Evolutionary conservation across 2,329 filamentous ascomycete genomes (phyloP).

Genomic region (Fusarium piperis): DNA sequence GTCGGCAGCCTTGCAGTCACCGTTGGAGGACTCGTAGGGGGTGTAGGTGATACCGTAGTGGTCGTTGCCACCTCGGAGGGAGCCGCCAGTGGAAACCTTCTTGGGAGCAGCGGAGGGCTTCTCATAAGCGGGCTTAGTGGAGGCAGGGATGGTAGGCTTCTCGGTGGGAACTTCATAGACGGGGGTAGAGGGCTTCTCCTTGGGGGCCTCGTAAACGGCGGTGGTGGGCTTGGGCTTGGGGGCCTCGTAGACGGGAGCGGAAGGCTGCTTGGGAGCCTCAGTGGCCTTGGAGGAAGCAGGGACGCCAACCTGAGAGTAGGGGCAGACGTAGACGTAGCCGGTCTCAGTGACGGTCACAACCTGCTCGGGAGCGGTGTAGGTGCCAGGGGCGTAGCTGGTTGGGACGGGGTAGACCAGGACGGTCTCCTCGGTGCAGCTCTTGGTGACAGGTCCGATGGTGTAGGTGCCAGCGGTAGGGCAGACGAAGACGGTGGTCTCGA

Average conservation of each 20-base stretch:
- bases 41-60: conserved; percentile 85
- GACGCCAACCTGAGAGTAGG: conserved; percentile 61
- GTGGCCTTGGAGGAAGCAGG: conserved; percentile 41
- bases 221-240: conserved; percentile 15
- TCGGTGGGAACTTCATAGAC: conserved; percentile 23
- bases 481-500: conserved; percentile 75
- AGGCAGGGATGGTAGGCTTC: conserved; percentile 7
- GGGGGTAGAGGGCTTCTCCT: conserved; percentile 29
- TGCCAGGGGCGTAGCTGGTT: conserved; percentile 72
- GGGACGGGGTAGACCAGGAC: conserved; percentile 73
- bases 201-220: conserved; percentile 32
- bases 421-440: conserved; percentile 63
- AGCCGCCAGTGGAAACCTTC: conserved; percentile 40
- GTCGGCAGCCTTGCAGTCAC: conserved; percentile 71
- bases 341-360: conserved; percentile 76
- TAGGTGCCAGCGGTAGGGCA: conserved; percentile 80
- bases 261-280: conserved; percentile 26
- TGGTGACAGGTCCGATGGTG: conserved; percentile 76
- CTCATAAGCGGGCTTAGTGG: conserved; percentile 18
- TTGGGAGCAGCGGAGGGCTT: conserved; percentile 40
- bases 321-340: conserved; percentile 75
- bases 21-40: conserved; percentile 68
- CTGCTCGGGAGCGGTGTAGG: conserved; percentile 75
- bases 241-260: conserved; percentile 12
- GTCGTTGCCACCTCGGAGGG: conserved; percentile 56